Evolutionary conservation across 2,329 filamentous ascomycete genomes (phyloP).

Genomic region (Rutstroemia sp.): DNA sequence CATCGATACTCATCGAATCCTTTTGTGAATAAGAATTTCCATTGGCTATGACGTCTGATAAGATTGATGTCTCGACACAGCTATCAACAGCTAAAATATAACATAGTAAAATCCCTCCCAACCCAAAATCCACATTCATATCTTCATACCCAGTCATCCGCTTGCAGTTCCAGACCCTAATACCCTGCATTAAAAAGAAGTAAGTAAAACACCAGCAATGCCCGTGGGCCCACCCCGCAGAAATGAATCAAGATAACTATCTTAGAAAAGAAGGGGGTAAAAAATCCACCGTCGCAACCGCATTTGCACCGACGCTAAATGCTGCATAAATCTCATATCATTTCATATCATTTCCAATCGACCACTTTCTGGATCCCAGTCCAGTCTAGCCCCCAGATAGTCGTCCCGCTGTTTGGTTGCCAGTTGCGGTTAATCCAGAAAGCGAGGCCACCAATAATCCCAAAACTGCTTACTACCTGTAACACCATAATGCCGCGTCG

Average conservation of each 20-base stretch:
- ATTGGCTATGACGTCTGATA: too few relatives aligned
- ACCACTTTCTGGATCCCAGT: slow-evolving; percentile 12
- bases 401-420: slow-evolving; percentile 1
- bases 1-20: too few relatives aligned
- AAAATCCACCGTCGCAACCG: too few relatives aligned
- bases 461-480: slow-evolving; percentile 66
- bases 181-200: neutral
- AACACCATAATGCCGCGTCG: slow-evolving; percentile 59
- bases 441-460: slow-evolving; percentile 65
- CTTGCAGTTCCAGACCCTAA: neutral
- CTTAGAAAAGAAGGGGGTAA: neutral
- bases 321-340: neutral
- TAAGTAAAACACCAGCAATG: slow-evolving; percentile 3
- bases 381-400: slow-evolving; percentile 20
- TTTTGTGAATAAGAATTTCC: too few relatives aligned
- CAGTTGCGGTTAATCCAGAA: slow-evolving; percentile 43
- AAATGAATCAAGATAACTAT: neutral
- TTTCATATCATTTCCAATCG: slow-evolving; percentile 11
- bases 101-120: too few relatives aligned
- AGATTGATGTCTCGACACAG: too few relatives aligned
- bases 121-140: neutral
- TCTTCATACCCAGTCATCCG: neutral
- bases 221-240: neutral
- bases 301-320: neutral
- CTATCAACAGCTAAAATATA: too few relatives aligned